Evolutionary conservation across 2,329 filamentous ascomycete genomes (phyloP).

Genomic region (Karstenula rhodostoma): DNA sequence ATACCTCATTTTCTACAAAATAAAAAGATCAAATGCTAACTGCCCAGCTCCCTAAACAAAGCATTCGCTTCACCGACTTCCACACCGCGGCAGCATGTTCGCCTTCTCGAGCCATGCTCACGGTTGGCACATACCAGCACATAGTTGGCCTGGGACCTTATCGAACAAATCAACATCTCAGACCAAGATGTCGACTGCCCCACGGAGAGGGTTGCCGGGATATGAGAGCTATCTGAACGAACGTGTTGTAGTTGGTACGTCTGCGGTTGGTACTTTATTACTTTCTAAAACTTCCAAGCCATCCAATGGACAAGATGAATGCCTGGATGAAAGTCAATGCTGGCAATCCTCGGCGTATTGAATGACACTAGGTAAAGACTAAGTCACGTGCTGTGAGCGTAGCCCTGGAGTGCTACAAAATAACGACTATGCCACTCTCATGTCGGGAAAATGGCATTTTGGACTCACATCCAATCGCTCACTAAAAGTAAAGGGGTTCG

Average conservation of each 20-base stretch:
- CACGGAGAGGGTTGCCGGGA: conserved; percentile 65
- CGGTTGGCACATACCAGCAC: conserved; percentile 70
- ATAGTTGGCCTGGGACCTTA: conserved; percentile 62
- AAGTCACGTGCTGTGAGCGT: conserved; percentile 57
- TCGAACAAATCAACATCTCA: conserved; percentile 64
- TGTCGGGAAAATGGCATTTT: conserved; percentile 71
- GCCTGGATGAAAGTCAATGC: too few relatives aligned
- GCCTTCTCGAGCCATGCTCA: conserved; percentile 71
- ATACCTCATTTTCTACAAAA: neutral
- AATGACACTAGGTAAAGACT: neutral
- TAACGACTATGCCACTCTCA: conserved; percentile 66
- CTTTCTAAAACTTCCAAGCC: too few relatives aligned
- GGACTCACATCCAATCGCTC: conserved; percentile 65
- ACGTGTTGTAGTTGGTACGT: conserved; percentile 53
- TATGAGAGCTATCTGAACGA: conserved; percentile 72
- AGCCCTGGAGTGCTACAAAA: conserved; percentile 67
- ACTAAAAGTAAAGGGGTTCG: conserved; percentile 66
- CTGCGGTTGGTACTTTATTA: too few relatives aligned
- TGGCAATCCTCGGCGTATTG: too few relatives aligned
- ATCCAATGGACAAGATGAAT: too few relatives aligned
- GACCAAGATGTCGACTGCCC: conserved; percentile 62
- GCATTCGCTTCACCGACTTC: conserved; percentile 70
- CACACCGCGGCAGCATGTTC: conserved; percentile 72
- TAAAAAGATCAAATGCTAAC: neutral
- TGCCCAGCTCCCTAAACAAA: conserved; percentile 45